Base-by-base conservation (phyloP, 306 rosid genomes). In the Cicer cuneatum region DNA sequence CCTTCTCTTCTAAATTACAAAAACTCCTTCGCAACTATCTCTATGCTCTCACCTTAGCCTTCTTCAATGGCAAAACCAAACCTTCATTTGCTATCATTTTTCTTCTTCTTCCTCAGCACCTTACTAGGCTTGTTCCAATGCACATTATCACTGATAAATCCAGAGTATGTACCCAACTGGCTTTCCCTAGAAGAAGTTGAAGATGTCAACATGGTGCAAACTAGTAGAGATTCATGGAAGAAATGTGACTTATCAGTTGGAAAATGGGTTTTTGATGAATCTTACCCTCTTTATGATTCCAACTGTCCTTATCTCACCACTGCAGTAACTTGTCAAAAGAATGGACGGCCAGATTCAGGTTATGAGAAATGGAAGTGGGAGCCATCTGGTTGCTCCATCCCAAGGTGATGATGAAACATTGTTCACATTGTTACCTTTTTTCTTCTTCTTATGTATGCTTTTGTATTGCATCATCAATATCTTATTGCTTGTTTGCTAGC, bases 281-380 rank as follows among this genome's bases (percentile, higher is more conserved):
- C 98, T 21, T 94, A 94, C 71, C 98, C 98, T 70, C 93, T 94
- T 64, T 94, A 94, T 53, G 97, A 88, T 76, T 63, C 90, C 1
- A 81, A 56, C 15, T 94, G 98, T 35, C 92, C 98, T 2, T 94
- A 91, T 86, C 96, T 94, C 6, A 87, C 90, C 78, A 74, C 90
- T 29, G 90, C 99, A 6, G 97, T 94, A 16, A 85, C 96, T 74
- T 92, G 97, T 76, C 99, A 82, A 37, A 90, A 81, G 74, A 92
- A 94, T 83, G 99, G 99, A 39, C 74, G 99, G 78, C 99, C 99
- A 1, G 99, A 94, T 86, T 94, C 96, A 5, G 92, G 90, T 67
- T 91, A 94, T 71, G 89, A 94, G 87, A 91, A 94, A 79, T 91
- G 99, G 99, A 87, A 80, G 64, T 94, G 99, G 99, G 85, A 92